A percentile compares a stretch with the other conserved stretches of the same genome.
Conservation (phyloP, 139 green algal genomes). For the Chlorella sp. region DNA sequence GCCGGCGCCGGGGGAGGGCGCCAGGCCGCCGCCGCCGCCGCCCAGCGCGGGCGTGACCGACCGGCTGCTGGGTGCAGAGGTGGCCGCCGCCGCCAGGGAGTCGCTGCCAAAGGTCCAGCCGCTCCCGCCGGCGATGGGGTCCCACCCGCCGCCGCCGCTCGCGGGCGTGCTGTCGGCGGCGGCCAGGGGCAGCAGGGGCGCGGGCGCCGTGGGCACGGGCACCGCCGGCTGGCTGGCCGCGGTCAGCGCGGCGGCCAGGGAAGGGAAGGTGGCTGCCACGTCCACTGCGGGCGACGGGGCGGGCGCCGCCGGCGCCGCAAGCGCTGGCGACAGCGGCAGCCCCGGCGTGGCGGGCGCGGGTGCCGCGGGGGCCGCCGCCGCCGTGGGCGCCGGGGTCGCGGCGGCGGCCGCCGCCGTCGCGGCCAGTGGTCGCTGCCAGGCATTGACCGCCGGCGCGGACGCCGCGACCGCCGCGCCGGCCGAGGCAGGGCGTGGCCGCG, state of each 20-base stretch:
- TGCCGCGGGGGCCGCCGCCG: not conserved
- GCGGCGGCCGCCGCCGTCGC: not conserved
- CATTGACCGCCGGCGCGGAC: not conserved
- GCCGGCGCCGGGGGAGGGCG: not conserved
- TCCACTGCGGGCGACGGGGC: too few species aligned
- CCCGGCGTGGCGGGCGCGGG: not conserved
- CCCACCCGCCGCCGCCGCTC: not conserved
- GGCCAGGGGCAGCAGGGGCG: not conserved
- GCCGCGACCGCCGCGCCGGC: not conserved
- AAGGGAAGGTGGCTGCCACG: not conserved
- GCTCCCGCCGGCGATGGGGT: conserved; percentile 7
- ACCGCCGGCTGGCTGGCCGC: not conserved
- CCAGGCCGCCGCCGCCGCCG: not conserved
- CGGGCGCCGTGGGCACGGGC: not conserved
- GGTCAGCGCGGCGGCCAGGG: not conserved
- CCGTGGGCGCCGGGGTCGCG: not conserved
- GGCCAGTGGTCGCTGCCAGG: conserved; percentile 1
- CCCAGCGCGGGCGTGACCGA: not conserved
- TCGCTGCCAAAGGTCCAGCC: not conserved
- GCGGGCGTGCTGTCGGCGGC: not conserved
- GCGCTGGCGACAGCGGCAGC: not conserved
- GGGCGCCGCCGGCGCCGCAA: not conserved
- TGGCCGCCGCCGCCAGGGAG: not conserved
- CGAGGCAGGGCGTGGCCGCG: not conserved
- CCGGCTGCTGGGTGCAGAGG: not conserved